Base-by-base conservation (phyloP, 495 filamentous ascomycete species). In the Acidomyces sp. region DNA sequence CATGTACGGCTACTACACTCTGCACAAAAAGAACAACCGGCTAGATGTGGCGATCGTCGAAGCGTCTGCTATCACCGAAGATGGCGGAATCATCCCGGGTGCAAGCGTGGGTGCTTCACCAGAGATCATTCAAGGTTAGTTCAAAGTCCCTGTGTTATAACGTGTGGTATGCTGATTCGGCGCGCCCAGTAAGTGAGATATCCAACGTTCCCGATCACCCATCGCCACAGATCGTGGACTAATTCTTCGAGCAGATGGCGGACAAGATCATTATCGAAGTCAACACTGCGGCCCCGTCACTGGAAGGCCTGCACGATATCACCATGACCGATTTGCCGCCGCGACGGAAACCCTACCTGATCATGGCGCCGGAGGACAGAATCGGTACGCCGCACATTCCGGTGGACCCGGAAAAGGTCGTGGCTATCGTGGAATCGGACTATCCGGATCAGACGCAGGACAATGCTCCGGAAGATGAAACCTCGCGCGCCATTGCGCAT, bases 221-320 rank as follows among this genome's bases (percentile, higher is more conserved):
- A n/a, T n/a, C n/a, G n/a, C n/a, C n/a, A n/a, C n/a, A n/a, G n/a
- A n/a, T n/a, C n/a, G n/a, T n/a, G n/a, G n/a, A n/a, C n/a, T n/a
- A n/a, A n/a, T n/a, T n/a, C n/a, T n/a, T n/a, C n/a, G n/a, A n/a
- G n/a, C n/a, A 37, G 28, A 49, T 54, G 41, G 24, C 39, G 23
- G 41, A 41, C 6, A 49, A 49, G 68, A 78, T 93, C 59, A 85
- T 93, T 52, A 83, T 93, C 49, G 85, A 93, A 64, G 82, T 93
- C 61, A 93, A 93, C 67, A 93, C 85, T 1, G 64, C 82, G 4
- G 72, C 79, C 27, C 85, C 85, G 5, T 84, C 74, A 23, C 85
- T 93, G 53, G 80, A 90, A 58, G 85, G 85, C 35, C 70, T 93
- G 22, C 85, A 93, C 66, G 85, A 93, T 53, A 93, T 93, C 61